phyloP scores from a whole-genome alignment of 1,284 basidiomycete genomes.

The Rhizopogon parksii region DNA sequence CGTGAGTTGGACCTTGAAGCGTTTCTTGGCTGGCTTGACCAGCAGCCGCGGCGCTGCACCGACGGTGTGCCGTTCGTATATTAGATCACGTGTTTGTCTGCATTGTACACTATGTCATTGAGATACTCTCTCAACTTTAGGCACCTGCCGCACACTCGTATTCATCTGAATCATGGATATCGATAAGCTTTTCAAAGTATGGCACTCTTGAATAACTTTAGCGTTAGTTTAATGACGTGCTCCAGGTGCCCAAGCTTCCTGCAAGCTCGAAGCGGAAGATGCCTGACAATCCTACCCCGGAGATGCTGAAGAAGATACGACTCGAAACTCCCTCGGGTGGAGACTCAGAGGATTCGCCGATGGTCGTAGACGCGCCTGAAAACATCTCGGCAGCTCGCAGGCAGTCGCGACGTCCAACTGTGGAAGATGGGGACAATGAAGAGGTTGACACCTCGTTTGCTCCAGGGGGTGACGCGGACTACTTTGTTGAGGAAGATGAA shows the following conservation, averaged over 20 bases:
- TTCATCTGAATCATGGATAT: constrained; percentile 55
- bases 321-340: constrained; percentile 35
- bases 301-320: constrained; percentile 74
- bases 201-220: constrained; percentile 10
- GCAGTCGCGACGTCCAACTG: constrained; percentile 41
- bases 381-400: constrained; percentile 6
- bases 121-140: neutral
- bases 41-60: too few species aligned
- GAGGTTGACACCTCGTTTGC: constrained; percentile 54
- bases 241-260: constrained; percentile 66
- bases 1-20: too few species aligned
- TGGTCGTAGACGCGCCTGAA: constrained; percentile 15
- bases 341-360: constrained; percentile 11
- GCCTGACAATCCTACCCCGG: constrained; percentile 75
- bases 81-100: neutral
- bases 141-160: neutral
- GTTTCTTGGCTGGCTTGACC: too few species aligned
- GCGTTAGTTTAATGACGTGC: neutral
- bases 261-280: constrained; percentile 68
- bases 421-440: constrained; percentile 53
- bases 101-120: too few species aligned
- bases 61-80: too few species aligned
- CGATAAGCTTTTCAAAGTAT: constrained; percentile 76
- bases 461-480: constrained; percentile 80
- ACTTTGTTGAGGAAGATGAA: constrained; percentile 84